Evolutionary conservation across 495 filamentous ascomycete species (phyloP).

Genomic region (Penicillium cosmopolitanum): DNA sequence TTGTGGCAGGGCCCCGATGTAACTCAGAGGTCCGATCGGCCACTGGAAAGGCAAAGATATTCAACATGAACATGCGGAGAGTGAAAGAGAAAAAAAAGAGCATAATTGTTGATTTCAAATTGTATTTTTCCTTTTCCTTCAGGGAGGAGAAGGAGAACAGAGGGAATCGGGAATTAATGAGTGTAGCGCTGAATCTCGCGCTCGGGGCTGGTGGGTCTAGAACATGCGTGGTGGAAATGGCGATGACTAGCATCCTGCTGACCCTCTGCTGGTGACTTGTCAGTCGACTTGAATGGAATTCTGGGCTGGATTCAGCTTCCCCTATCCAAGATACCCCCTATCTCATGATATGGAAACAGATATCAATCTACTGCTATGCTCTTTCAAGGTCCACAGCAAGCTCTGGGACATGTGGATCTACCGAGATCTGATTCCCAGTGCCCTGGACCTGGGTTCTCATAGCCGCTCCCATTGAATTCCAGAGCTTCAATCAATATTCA

Average conservation of each 20-base stretch:
- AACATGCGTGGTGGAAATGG: conserved; percentile 6
- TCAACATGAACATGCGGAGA: not conserved
- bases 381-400: conserved; percentile 22
- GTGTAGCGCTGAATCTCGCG: not conserved
- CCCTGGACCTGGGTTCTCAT: conserved; percentile 24
- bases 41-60: conserved; percentile 6
- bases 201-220: conserved; percentile 12
- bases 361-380: conserved; percentile 16
- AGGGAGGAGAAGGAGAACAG: not conserved
- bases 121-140: not conserved
- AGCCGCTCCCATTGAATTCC: conserved; percentile 19
- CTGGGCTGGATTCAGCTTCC: not conserved
- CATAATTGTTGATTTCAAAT: not conserved
- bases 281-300: not conserved
- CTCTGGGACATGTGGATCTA: conserved; percentile 32
- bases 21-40: conserved; percentile 8
- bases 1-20: conserved; percentile 10
- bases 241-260: conserved; percentile 8
- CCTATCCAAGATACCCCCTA: not conserved
- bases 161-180: not conserved
- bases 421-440: conserved; percentile 31
- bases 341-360: conserved; percentile 2
- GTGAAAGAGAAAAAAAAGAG: not conserved
- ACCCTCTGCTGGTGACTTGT: not conserved
- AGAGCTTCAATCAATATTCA: conserved; percentile 20